These are phyloP conservation scores for Pichia sp. DNA, from an alignment of 1,139 yeast genomes.

Conservation along the genomic window DNA sequence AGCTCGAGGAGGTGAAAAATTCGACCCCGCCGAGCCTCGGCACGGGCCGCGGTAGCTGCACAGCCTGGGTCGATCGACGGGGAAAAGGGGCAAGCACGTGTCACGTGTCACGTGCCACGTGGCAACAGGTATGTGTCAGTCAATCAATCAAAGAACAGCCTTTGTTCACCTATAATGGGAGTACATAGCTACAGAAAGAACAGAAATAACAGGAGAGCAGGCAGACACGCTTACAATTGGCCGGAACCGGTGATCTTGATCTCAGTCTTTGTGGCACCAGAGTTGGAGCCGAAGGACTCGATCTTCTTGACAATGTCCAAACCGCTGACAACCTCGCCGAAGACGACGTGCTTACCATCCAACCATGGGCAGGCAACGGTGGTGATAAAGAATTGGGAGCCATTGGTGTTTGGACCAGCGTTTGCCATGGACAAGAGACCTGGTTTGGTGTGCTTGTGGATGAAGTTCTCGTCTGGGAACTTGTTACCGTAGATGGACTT, in stretches of 20 bases:
- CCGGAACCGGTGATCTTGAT: constrained; percentile 81
- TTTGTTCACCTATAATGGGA: no score
- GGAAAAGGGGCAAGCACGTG: no score
- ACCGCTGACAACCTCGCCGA: constrained; percentile 95
- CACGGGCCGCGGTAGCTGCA: neutral
- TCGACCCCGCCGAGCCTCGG: neutral
- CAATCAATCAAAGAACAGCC: no score
- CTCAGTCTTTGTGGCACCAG: constrained; percentile 79
- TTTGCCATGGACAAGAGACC: constrained; percentile 98
- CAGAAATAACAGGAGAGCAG: neutral
- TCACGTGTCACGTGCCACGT: no score
- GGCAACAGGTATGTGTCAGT: no score
- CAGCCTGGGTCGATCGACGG: no score
- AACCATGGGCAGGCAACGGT: constrained; percentile 95
- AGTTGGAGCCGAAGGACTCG: constrained; percentile 78
- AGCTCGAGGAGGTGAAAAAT: neutral
- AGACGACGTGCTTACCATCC: constrained; percentile 98
- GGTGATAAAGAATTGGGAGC: constrained; percentile 98
- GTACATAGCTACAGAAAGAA: neutral
- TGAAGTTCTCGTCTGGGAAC: constrained; percentile 94
- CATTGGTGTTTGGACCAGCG: constrained; percentile 99
- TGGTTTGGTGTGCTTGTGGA: constrained; percentile 80
- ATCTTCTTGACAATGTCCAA: constrained; percentile 86
- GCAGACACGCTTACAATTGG: constrained; percentile 49
- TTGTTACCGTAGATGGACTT: constrained; percentile 96